Percentiles rank a stretch among this genome's conserved stretches.
phyloP scores from a whole-genome alignment of 2,329 filamentous ascomycete genomes.

The Penicillium sp. region DNA sequence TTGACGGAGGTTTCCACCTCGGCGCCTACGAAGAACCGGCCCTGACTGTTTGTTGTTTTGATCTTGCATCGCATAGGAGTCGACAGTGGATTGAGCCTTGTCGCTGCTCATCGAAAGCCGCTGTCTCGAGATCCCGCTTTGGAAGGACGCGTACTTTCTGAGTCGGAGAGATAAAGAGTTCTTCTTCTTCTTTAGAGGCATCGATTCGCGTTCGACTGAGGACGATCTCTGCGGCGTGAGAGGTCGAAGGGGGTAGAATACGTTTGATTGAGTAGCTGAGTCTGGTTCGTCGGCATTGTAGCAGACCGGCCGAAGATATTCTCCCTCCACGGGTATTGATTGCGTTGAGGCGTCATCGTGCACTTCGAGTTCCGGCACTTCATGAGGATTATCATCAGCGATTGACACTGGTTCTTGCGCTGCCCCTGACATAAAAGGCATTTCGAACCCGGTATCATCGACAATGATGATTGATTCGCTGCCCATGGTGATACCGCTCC shows the following conservation, averaged over 20 bases:
- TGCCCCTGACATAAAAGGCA: slow-evolving; percentile 42
- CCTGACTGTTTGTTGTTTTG: slow-evolving; percentile 27
- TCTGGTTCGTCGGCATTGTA: slow-evolving; percentile 25
- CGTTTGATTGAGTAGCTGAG: slow-evolving; percentile 10
- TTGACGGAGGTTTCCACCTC: slow-evolving; percentile 71
- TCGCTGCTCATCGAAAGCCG: slow-evolving; percentile 29
- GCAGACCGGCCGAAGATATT: slow-evolving; percentile 30
- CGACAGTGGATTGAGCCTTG: slow-evolving; percentile 15
- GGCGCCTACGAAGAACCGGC: slow-evolving; percentile 66
- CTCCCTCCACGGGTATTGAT: slow-evolving; percentile 25
- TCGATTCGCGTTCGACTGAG: slow-evolving; percentile 27
- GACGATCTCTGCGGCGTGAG: slow-evolving; percentile 27
- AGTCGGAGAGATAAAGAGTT: slow-evolving; percentile 36
- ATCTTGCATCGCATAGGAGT: slow-evolving; percentile 18
- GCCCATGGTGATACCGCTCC: slow-evolving; percentile 66
- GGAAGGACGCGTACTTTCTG: slow-evolving; percentile 47
- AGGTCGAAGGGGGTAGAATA: slow-evolving; percentile 18
- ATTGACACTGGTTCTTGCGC: slow-evolving; percentile 16
- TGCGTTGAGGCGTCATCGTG: slow-evolving; percentile 17
- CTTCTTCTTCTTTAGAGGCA: slow-evolving; percentile 24
- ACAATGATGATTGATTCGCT: slow-evolving; percentile 90
- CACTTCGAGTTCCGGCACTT: background rate
- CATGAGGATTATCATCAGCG: background rate
- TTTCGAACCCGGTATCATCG: slow-evolving; percentile 56
- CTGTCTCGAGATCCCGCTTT: slow-evolving; percentile 41